These are phyloP conservation scores for Turritis glabra DNA, from an alignment of 345 rosid genomes.

Conservation along the genomic window DNA sequence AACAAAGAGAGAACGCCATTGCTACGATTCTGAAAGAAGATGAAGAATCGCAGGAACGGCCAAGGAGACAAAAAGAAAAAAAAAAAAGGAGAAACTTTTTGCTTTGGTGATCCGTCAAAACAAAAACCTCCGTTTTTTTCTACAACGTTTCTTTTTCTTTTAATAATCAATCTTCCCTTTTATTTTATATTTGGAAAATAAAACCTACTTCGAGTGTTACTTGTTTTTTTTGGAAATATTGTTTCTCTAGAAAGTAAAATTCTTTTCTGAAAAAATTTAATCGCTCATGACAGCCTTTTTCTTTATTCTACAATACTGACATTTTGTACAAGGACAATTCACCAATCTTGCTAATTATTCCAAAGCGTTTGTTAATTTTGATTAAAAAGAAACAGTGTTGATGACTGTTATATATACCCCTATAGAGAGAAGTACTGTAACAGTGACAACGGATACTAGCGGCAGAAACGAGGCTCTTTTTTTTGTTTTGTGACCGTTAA, in stretches of 20 bases:
- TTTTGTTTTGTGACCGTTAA: slow-evolving; percentile 33
- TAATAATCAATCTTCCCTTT: no score
- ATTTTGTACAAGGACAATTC: neutral
- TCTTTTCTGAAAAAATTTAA: neutral
- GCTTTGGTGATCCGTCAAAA: neutral
- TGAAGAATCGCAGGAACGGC: slow-evolving; percentile 37
- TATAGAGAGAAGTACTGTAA: neutral
- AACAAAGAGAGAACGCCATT: slow-evolving; percentile 13
- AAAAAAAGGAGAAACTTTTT: slow-evolving; percentile 14
- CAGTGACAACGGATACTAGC: slow-evolving; percentile 23
- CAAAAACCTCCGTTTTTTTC: slow-evolving; percentile 31
- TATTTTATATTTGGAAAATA: no score
- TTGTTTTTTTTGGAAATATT: neutral
- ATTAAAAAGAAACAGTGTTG: neutral
- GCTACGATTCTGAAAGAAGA: slow-evolving; percentile 35
- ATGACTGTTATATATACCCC: slow-evolving; percentile 11
- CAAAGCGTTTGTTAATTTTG: neutral
- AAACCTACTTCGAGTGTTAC: no score
- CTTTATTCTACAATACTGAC: neutral
- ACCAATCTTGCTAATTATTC: neutral
- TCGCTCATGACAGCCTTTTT: no score
- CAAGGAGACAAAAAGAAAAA: neutral
- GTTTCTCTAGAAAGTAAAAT: neutral
- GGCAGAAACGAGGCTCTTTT: slow-evolving; percentile 17
- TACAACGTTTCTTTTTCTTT: slow-evolving; percentile 24